Evolutionary conservation across 2,329 filamentous ascomycete species (phyloP).

Genomic region (Cordyceps javanica): DNA sequence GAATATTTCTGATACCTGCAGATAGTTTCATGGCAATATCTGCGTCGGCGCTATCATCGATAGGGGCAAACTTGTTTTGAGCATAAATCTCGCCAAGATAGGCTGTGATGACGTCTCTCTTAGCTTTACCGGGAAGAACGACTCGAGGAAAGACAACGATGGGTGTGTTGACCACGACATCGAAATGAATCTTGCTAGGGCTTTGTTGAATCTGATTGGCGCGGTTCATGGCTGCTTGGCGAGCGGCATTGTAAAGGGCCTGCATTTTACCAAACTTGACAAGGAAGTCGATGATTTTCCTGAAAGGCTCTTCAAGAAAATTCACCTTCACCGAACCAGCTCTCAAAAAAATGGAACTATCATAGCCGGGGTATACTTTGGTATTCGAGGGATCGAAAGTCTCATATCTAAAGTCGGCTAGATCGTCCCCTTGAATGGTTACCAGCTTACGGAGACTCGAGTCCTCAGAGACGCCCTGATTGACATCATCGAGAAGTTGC

Average conservation of each 20-base stretch:
- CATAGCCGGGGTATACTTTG: slow-evolving; percentile 83
- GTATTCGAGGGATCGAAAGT: slow-evolving; percentile 72
- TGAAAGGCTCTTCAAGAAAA: slow-evolving; percentile 93
- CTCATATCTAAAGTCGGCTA: slow-evolving; percentile 96
- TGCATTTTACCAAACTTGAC: slow-evolving; percentile 99
- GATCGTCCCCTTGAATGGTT: slow-evolving; percentile 89
- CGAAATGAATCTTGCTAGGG: slow-evolving; percentile 86
- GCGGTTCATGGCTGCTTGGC: slow-evolving; percentile 88
- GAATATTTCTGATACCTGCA: slow-evolving; percentile 86
- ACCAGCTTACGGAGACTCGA: slow-evolving; percentile 82
- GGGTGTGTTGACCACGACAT: slow-evolving; percentile 87
- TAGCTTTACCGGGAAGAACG: slow-evolving; percentile 61
- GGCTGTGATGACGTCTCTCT: slow-evolving; percentile 79
- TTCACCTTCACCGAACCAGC: slow-evolving; percentile 96
- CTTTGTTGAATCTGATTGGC: slow-evolving; percentile 90
- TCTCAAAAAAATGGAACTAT: slow-evolving; percentile 82
- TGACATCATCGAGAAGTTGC: slow-evolving; percentile 86
- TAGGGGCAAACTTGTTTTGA: slow-evolving; percentile 81
- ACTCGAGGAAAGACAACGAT: slow-evolving; percentile 90
- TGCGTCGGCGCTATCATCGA: slow-evolving; percentile 69
- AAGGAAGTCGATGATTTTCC: slow-evolving; percentile 95
- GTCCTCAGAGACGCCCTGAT: slow-evolving; percentile 74
- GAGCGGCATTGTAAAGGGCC: slow-evolving; percentile 93
- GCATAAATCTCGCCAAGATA: slow-evolving; percentile 97
- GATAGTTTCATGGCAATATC: slow-evolving; percentile 83